Conservation (phyloP, 2,329 filamentous ascomycete genomes). For the Zymoseptoria crescenta region DNA sequence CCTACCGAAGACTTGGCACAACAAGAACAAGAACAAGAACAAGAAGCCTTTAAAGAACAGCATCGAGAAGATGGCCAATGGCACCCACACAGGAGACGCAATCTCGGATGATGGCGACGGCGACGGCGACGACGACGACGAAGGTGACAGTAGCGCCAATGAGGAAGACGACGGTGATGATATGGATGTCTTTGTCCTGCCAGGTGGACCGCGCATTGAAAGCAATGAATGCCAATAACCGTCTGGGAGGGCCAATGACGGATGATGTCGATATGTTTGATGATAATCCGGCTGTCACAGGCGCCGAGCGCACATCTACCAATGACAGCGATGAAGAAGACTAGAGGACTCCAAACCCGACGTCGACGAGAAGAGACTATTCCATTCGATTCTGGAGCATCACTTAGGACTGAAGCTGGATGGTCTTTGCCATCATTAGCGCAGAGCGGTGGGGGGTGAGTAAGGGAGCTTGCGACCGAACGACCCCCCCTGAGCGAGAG, state of each 20-base stretch:
- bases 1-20: constrained; percentile 3
- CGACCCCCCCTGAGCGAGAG: no score
- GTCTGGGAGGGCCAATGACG: constrained; percentile 23
- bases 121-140: no score
- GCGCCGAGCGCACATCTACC: constrained; percentile 4
- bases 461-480: no score
- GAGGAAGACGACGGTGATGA: constrained; percentile 20
- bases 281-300: constrained; percentile 10
- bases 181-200: constrained; percentile 26
- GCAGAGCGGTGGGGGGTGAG: no score
- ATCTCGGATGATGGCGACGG: constrained; percentile 19
- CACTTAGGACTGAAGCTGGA: no score
- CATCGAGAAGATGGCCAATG: constrained; percentile 6
- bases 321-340: constrained; percentile 22
- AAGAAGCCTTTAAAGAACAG: constrained; percentile 12
- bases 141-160: constrained; percentile 13
- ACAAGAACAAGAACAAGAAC: no score
- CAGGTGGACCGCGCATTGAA: constrained; percentile 16
- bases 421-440: no score
- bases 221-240: constrained; percentile 14
- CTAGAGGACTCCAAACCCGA: constrained; percentile 25
- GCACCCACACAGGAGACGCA: constrained; percentile 12
- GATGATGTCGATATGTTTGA: constrained; percentile 7
- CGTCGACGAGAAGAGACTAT: constrained; percentile 19
- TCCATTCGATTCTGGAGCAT: no score